Percentiles rank a stretch among this genome's conserved stretches.
Evolutionary conservation across 331 rosid genomes (phyloP).

Genomic region (Malus hybrid): DNA sequence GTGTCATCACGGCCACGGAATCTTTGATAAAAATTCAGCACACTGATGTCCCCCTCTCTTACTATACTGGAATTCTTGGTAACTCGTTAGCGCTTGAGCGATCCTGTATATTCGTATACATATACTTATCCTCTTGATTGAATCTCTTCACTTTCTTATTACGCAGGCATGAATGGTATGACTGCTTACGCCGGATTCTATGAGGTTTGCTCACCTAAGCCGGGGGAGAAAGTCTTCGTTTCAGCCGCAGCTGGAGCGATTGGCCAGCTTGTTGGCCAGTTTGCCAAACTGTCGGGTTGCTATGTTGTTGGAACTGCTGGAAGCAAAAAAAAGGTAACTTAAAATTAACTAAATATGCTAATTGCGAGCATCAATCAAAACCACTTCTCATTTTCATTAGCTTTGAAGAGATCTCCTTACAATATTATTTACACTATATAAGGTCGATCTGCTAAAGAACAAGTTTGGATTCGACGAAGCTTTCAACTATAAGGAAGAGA

Average conservation of each 20-base stretch:
- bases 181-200: conserved; percentile 50
- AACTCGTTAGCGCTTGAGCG: background rate
- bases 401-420: background rate
- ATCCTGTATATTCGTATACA: background rate
- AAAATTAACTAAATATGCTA: too few species aligned
- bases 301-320: conserved; percentile 72
- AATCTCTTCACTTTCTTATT: background rate
- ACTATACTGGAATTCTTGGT: conserved; percentile 7
- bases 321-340: conserved; percentile 35
- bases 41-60: conserved; percentile 4
- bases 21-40: background rate
- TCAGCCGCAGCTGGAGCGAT: conserved; percentile 54
- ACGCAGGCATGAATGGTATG: conserved; percentile 49
- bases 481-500: conserved; percentile 18
- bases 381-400: background rate
- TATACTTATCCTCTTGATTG: background rate
- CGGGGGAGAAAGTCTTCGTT: conserved; percentile 38
- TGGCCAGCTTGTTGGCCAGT: conserved; percentile 60
- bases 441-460: conserved; percentile 21
- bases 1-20: background rate
- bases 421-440: background rate
- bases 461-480: conserved; percentile 14
- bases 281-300: conserved; percentile 47
- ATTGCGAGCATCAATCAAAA: background rate
- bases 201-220: conserved; percentile 38